phyloP scores from a whole-genome alignment of 2,329 filamentous ascomycete species.

The Cytospora chrysosperma region DNA sequence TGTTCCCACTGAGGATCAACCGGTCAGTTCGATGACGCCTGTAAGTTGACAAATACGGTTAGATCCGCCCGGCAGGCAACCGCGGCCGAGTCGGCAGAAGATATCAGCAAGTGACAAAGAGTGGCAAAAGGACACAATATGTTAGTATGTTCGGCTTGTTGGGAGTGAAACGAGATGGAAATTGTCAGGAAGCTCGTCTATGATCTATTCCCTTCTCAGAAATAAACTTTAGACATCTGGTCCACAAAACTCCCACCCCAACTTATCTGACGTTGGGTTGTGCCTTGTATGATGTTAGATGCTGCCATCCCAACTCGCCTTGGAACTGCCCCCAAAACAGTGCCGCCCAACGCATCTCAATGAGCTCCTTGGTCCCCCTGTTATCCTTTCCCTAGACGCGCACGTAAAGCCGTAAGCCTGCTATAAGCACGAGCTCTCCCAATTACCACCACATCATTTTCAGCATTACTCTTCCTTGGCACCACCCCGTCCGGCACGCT shows the following conservation, averaged over 20 bases:
- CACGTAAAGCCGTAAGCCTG: constrained; percentile 1
- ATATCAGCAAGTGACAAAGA: not conserved
- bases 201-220: not conserved
- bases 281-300: not conserved
- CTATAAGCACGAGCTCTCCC: not conserved
- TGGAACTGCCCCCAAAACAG: not conserved
- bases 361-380: not conserved
- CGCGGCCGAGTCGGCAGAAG: constrained; percentile 9
- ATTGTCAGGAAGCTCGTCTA: constrained; percentile 1
- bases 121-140: not conserved
- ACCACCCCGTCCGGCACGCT: constrained; percentile 71
- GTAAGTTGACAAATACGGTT: not conserved
- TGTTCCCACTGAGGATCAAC: not conserved
- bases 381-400: not conserved
- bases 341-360: not conserved
- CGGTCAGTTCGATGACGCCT: constrained; percentile 1
- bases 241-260: not conserved
- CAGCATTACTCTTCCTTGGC: constrained; percentile 66
- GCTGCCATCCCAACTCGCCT: not conserved
- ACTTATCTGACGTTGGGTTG: not conserved
- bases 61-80: constrained; percentile 23
- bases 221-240: not conserved
- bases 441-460: not conserved
- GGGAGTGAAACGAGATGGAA: not conserved
- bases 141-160: not conserved